Conservation (phyloP, 225 moss, liverwort and hornwort species). For the Sphagnum tenellum region DNA sequence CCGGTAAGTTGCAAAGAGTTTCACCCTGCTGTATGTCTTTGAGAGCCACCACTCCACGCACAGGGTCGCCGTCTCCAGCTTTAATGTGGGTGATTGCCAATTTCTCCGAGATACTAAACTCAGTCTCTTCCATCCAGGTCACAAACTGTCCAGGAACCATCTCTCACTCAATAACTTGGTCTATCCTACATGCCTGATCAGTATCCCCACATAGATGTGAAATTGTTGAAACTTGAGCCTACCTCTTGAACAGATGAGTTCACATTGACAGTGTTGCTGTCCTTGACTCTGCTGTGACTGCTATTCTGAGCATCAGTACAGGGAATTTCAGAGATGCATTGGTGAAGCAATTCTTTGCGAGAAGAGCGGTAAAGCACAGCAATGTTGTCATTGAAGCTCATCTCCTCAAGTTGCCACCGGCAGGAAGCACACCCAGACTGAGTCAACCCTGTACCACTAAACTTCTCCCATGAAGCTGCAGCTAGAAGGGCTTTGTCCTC, state of each 20-base stretch:
- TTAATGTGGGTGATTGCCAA: conserved; percentile 52
- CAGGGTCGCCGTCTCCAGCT: conserved; percentile 41
- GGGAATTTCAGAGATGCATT: conserved; percentile 31
- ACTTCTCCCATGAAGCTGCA: conserved; percentile 77
- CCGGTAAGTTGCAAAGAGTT: conserved; percentile 75
- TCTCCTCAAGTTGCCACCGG: conserved; percentile 92
- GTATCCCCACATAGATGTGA: too few relatives aligned
- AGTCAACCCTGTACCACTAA: conserved; percentile 43
- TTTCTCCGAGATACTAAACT: conserved; percentile 61
- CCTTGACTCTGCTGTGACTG: too few relatives aligned
- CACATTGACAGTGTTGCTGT: too few relatives aligned
- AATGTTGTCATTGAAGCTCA: conserved; percentile 76
- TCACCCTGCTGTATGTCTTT: conserved; percentile 66
- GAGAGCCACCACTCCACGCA: conserved; percentile 70
- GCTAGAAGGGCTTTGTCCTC: conserved; percentile 62
- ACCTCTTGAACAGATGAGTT: too few relatives aligned
- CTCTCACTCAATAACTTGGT: too few relatives aligned
- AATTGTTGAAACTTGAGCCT: too few relatives aligned
- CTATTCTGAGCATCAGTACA: conserved; percentile 8
- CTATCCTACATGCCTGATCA: too few relatives aligned
- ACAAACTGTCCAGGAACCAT: conserved; percentile 33
- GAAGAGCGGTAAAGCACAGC: conserved; percentile 58
- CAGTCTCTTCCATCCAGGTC: conserved; percentile 67
- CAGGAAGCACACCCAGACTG: conserved; percentile 69
- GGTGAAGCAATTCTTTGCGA: conserved; percentile 41